Conservation (phyloP, 371 early-diverging fungal genomes). For the Apophysomyces variabilis region DNA sequence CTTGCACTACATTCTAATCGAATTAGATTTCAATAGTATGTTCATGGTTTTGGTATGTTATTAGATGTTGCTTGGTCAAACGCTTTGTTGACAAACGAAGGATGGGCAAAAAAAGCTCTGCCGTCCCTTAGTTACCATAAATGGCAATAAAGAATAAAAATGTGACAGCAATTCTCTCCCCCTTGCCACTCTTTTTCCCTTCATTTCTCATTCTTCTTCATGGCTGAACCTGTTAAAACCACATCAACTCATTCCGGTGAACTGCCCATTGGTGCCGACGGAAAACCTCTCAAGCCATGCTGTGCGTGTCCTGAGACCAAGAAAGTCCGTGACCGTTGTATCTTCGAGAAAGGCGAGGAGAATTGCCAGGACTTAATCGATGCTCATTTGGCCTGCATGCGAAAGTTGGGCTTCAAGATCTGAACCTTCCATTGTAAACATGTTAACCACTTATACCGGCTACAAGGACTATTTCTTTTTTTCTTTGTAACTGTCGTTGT, state of each 20-base stretch:
- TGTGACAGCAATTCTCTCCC: neutral
- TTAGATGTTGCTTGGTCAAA: neutral
- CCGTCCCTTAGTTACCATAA: neutral
- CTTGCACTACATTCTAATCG: too few relatives aligned
- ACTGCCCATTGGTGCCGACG: conserved; percentile 57
- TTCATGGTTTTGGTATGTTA: too few relatives aligned
- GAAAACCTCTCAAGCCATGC: conserved; percentile 88
- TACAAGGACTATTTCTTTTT: conserved; percentile 1
- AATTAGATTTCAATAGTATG: too few relatives aligned
- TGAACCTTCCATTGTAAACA: conserved; percentile 32
- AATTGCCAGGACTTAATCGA: conserved; percentile 87
- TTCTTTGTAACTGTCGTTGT: too few relatives aligned
- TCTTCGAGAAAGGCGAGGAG: conserved; percentile 84
- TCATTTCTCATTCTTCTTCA: conserved; percentile 14
- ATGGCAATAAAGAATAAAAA: neutral
- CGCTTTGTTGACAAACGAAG: neutral
- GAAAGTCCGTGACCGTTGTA: conserved; percentile 88
- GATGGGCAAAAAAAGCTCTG: neutral
- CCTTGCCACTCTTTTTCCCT: conserved; percentile 5
- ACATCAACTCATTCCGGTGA: conserved; percentile 49
- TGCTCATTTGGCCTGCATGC: conserved; percentile 91
- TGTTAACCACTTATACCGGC: too few relatives aligned
- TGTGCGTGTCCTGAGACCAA: conserved; percentile 97
- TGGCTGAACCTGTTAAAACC: conserved; percentile 50
- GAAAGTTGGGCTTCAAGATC: conserved; percentile 91